phyloP scores from a whole-genome alignment of 495 filamentous ascomycete genomes.

The Amphirosellinia nigrospora region DNA sequence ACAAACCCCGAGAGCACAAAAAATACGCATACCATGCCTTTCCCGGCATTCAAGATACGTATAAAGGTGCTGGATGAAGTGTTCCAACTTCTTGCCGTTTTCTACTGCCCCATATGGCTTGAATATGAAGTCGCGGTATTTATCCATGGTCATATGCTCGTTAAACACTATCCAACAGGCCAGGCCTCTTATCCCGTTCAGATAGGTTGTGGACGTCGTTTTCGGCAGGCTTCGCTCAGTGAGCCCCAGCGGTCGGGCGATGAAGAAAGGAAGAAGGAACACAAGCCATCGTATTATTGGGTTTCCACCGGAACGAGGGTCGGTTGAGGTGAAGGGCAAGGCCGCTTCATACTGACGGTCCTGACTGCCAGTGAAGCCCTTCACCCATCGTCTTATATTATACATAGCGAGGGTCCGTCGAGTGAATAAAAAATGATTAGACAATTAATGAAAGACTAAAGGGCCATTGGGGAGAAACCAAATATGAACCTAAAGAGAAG shows the following conservation, averaged over 20 bases:
- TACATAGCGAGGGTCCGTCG: constrained; percentile 3
- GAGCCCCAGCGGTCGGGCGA: constrained; percentile 18
- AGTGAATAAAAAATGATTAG: neutral
- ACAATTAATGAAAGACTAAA: constrained; percentile 20
- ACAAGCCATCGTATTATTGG: constrained; percentile 9
- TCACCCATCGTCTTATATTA: constrained; percentile 19
- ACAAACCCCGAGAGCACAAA: constrained; percentile 21
- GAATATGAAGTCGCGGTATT: constrained; percentile 16
- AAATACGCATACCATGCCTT: constrained; percentile 23
- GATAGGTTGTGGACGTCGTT: constrained; percentile 20
- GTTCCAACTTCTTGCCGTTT: constrained; percentile 17
- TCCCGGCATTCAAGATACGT: constrained; percentile 17
- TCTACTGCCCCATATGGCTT: constrained; percentile 17
- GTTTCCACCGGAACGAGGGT: constrained; percentile 1
- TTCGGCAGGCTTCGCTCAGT: constrained; percentile 19
- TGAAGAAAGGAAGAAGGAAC: constrained; percentile 18
- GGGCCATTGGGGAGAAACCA: neutral
- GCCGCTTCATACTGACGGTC: constrained; percentile 18
- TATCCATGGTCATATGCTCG: constrained; percentile 22
- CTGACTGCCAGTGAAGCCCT: constrained; percentile 11
- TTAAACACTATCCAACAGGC: constrained; percentile 23
- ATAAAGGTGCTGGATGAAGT: constrained; percentile 19
- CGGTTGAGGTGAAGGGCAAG: constrained; percentile 1
- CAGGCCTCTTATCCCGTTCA: constrained; percentile 21
- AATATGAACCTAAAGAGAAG: constrained; percentile 8